Conservation (phyloP, 257 asterid species). For the Jasminum sambac region DNA sequence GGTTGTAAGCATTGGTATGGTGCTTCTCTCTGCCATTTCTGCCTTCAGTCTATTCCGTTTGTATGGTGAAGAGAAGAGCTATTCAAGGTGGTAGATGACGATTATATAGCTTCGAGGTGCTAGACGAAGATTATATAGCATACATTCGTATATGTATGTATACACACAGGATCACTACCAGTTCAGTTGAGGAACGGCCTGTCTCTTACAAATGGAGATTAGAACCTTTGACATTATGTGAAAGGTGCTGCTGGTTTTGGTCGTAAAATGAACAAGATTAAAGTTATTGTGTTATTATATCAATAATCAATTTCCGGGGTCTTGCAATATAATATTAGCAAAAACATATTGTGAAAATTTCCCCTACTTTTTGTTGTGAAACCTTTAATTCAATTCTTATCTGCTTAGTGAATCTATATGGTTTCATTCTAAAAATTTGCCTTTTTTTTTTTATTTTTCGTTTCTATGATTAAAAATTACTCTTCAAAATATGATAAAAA, state of each 20-base stretch:
- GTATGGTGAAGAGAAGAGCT: constrained; percentile 66
- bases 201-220: constrained; percentile 7
- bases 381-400: no score
- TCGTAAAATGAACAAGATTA: constrained; percentile 16
- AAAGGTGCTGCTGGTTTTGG: constrained; percentile 12
- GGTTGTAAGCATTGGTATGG: constrained; percentile 54
- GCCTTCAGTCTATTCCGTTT: constrained; percentile 87
- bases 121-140: constrained; percentile 14
- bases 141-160: neutral
- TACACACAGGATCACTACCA: neutral
- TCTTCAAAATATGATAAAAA: no score
- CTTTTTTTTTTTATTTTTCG: no score
- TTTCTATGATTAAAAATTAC: no score
- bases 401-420: no score
- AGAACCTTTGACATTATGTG: constrained; percentile 22
- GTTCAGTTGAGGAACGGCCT: neutral
- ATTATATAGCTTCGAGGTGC: constrained; percentile 37
- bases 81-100: constrained; percentile 44
- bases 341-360: no score
- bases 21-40: constrained; percentile 70
- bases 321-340: no score
- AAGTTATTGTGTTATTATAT: no score
- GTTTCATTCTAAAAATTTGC: no score
- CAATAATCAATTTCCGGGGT: no score
- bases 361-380: no score